Evolutionary conservation across 768 basidiomycete species (phyloP).

Genomic region (Suillus ampliporus): DNA sequence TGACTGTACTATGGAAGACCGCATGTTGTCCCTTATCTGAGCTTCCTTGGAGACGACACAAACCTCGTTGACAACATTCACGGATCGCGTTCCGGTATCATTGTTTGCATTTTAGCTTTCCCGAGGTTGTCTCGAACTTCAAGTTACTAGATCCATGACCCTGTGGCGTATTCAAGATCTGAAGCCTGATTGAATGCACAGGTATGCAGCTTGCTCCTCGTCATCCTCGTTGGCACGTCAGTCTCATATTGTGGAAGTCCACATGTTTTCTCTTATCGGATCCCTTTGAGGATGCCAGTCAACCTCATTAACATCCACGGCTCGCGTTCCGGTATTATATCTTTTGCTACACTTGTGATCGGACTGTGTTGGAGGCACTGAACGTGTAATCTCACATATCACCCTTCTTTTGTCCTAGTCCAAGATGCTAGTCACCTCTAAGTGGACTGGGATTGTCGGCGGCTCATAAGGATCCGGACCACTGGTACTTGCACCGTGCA

Average conservation of each 20-base stretch:
- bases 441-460: not conserved
- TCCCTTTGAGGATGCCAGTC: not conserved
- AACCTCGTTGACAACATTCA: constrained; percentile 2
- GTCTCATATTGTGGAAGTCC: not conserved
- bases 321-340: too few relatives aligned
- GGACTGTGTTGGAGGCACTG: too few relatives aligned
- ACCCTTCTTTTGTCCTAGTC: not conserved
- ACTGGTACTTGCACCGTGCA: not conserved
- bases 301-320: not conserved
- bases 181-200: constrained; percentile 1
- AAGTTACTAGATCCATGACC: not conserved
- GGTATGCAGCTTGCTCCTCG: not conserved
- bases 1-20: too few relatives aligned
- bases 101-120: constrained; percentile 6
- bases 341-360: too few relatives aligned
- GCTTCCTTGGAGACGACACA: not conserved
- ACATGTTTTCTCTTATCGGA: not conserved
- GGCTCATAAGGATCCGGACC: not conserved
- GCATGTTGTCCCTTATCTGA: not conserved
- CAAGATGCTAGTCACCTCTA: not conserved
- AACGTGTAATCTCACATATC: too few relatives aligned
- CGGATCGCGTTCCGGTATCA: not conserved
- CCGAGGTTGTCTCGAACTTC: not conserved
- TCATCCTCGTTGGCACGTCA: not conserved
- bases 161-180: not conserved